Evolutionary conservation across 192 early-diverging fungal genomes (phyloP).

Genomic region (Mortierella antarctica): DNA sequence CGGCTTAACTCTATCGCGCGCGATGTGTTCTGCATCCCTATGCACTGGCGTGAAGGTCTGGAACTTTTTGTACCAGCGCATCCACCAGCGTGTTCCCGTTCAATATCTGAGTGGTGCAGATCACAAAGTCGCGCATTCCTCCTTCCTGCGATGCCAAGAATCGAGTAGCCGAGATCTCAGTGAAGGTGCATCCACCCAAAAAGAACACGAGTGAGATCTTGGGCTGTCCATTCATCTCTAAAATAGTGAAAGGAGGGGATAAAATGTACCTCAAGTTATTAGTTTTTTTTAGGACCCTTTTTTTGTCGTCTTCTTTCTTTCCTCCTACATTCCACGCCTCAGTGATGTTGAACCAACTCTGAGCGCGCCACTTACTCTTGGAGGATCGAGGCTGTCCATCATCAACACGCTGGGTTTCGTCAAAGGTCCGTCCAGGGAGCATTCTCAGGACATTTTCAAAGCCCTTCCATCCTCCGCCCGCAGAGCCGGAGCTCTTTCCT

Average conservation of each 20-base stretch:
- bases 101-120: slow-evolving; percentile 89
- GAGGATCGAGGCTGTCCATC: slow-evolving; percentile 55
- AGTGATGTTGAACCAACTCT: slow-evolving; percentile 20
- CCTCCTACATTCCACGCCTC: no score
- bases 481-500: slow-evolving; percentile 26
- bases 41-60: slow-evolving; percentile 37
- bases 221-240: slow-evolving; percentile 63
- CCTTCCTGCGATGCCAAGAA: slow-evolving; percentile 85
- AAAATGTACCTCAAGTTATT: no score
- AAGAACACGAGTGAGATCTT: slow-evolving; percentile 90
- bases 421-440: slow-evolving; percentile 85
- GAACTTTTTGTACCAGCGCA: slow-evolving; percentile 53
- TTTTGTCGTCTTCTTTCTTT: background rate
- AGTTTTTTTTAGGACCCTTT: background rate
- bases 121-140: slow-evolving; percentile 83
- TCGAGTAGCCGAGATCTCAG: slow-evolving; percentile 93
- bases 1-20: background rate
- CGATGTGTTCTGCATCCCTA: background rate
- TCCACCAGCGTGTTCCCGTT: slow-evolving; percentile 88
- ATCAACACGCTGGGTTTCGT: slow-evolving; percentile 74
- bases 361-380: slow-evolving; percentile 44
- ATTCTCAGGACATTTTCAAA: slow-evolving; percentile 86
- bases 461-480: slow-evolving; percentile 82
- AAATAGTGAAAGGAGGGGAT: slow-evolving; percentile 28
- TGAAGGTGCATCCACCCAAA: slow-evolving; percentile 94